Evolutionary conservation across 1,284 basidiomycete species (phyloP), one percentile per base, ranked within the genome.

Genomic region (Austroboletus novae-zelandiae): DNA sequence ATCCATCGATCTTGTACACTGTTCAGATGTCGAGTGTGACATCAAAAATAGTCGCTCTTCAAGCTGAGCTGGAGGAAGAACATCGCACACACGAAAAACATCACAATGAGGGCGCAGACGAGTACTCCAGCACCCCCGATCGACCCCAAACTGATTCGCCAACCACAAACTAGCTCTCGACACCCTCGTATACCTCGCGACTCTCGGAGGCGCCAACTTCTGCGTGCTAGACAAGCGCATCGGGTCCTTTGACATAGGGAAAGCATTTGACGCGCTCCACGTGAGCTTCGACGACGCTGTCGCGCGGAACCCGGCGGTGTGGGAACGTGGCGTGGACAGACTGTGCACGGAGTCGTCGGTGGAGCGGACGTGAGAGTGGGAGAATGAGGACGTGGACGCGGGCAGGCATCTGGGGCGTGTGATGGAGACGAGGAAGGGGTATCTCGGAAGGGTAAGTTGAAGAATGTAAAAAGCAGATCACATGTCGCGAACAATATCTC

Each of bases 221-320:
- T 75, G 77, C 37, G 70, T 97, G 32, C 76, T 81, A 23, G 65
- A 80, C 37, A 5, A 4, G 20, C 75, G 75, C 34, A 77, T 91
- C 15, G 94, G 94, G 8, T 86, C 84, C 18, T 89, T 98, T 49
- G 75, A 72, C 11, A 73, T 76, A 0, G 92, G 92, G 1, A 95
- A 92, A 69, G 84, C 85, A 55, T 98, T 98, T 61, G 95, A 98
- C 65, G 95, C 94, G 1, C 71, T 98, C 9, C 58, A 92, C 6
- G 82, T 81, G 53, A 81, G 72, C 70, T 74, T 77, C 55, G 20
- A 23, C 20, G 71, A 68, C 44, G 65, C 70, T 40, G 74, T 73
- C 4, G 2, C 18, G 35, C 67, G 76, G 15, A 86, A 86, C 61
- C 83, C 84, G 1, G 74, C 72, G 9, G 59, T 90, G 37, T 90